phyloP scores from a whole-genome alignment of 2,329 filamentous ascomycete species.

The Alternaria angustiovoidea region DNA sequence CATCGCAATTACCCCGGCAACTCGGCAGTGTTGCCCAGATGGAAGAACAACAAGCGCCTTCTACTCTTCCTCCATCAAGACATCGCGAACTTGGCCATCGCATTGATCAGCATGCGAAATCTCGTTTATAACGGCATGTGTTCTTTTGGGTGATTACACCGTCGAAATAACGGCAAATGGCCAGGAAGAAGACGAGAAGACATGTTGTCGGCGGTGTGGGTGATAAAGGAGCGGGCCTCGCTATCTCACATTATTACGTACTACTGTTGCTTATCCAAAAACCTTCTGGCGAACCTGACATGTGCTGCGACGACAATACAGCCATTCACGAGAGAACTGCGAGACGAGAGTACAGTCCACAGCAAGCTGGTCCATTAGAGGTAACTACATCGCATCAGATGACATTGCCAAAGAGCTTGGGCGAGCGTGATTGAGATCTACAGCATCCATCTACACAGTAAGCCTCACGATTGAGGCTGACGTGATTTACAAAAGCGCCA shows the following conservation, averaged over 20 bases:
- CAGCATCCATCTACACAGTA: background rate
- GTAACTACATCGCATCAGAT: background rate
- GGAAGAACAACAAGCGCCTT: conserved; percentile 8
- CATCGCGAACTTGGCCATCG: conserved; percentile 5
- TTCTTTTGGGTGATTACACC: background rate
- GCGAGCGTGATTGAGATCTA: background rate
- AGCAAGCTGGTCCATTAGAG: background rate
- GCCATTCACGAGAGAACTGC: background rate
- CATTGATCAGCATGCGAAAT: background rate
- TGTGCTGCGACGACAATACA: background rate
- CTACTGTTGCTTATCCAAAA: background rate
- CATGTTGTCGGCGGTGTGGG: background rate
- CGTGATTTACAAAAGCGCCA: background rate
- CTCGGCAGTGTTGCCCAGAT: conserved; percentile 22
- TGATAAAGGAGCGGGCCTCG: background rate
- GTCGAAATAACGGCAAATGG: background rate
- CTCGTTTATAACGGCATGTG: background rate
- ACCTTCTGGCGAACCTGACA: background rate
- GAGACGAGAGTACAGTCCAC: background rate
- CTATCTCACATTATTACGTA: background rate
- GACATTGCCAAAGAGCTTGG: background rate
- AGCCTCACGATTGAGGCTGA: background rate
- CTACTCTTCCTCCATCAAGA: background rate
- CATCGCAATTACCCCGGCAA: conserved; percentile 29
- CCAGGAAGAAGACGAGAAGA: background rate